Evolutionary conservation across 2,329 filamentous ascomycete genomes (phyloP).

Genomic region (Sarocladiaceae sp.): DNA sequence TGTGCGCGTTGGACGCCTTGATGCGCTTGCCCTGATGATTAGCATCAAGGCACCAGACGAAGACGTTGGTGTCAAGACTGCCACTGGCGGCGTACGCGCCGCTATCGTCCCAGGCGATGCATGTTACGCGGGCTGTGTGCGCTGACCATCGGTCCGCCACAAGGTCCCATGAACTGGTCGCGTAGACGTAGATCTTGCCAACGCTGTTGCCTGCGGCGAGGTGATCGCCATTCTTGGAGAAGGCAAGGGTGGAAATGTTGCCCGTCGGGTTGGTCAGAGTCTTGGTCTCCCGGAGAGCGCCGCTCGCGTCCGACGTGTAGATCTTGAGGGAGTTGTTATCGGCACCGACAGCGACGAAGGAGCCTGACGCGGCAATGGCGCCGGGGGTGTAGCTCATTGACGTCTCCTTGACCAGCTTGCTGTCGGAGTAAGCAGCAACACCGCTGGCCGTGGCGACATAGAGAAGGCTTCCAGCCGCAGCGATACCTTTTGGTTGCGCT

Average conservation of each 20-base stretch:
- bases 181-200: conserved; percentile 83
- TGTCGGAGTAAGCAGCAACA: conserved; percentile 50
- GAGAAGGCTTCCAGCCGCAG: conserved; percentile 43
- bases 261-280: conserved; percentile 64
- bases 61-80: conserved; percentile 83
- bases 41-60: conserved; percentile 80
- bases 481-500: conserved; percentile 74
- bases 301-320: conserved; percentile 52
- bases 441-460: conserved; percentile 52
- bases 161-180: conserved; percentile 55
- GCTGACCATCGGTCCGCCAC: conserved; percentile 69
- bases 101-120: conserved; percentile 67
- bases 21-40: conserved; percentile 75
- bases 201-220: conserved; percentile 77
- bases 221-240: conserved; percentile 69
- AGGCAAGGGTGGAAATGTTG: conserved; percentile 72
- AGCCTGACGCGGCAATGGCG: conserved; percentile 62
- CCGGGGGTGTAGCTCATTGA: conserved; percentile 60
- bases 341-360: conserved; percentile 66
- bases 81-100: conserved; percentile 78
- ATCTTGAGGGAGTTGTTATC: conserved; percentile 70
- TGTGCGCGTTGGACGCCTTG: conserved; percentile 83
- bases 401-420: conserved; percentile 52
- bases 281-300: conserved; percentile 46
- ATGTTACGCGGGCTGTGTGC: conserved; percentile 51